Evolutionary conservation across 2,329 filamentous ascomycete species (phyloP), one percentile per base, ranked within the genome.

Genomic region (Amylocarpus encephaloides): DNA sequence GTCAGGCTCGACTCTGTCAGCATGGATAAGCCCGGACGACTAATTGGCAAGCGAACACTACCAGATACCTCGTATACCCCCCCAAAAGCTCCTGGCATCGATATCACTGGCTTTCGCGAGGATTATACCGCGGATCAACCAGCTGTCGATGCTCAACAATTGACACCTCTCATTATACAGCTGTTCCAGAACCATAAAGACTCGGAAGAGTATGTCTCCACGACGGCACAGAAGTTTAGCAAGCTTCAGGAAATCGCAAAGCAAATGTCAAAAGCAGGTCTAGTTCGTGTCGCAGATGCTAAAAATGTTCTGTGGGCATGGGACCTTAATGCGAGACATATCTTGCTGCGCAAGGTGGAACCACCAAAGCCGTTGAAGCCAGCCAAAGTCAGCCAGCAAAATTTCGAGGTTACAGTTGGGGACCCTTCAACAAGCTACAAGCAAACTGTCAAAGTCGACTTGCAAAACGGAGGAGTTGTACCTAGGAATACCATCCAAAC

Each of bases 281-380:
- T 61, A 1, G 32, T 55, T 11, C 44, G 46, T 2, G 43, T 4
- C 1, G 6, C 4, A 0, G 55, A 61, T 26, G 36, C 12, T 1
- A 18, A 55, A 0, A 48, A 22, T 42, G 41, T 46, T 4, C 5
- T 59, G 0, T 56, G 59, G 52, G 53, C 57, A 30, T 58, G 59
- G 55, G 59, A 61, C 43, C 32, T 61, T n/a, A 26, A 43, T 10
- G 36, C 50, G 5, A 13, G 18, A 10, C 58, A 59, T 18, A 52
- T 57, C 15, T 36, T 57, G 44, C 32, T 48, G 10, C 12, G 41
- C 9, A 16, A 39, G 9, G 18, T 6, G 6, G 9, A 7, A 6
- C 36, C 36, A 10, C 9, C 32, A 34, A 34, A 34, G 11, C 36
- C 36, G 36, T 13, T 39, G 36, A 10, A 6, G n/a, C 32, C n/a